phyloP scores from a whole-genome alignment of 1,284 basidiomycete species.

The Ustilago cynodontis region DNA sequence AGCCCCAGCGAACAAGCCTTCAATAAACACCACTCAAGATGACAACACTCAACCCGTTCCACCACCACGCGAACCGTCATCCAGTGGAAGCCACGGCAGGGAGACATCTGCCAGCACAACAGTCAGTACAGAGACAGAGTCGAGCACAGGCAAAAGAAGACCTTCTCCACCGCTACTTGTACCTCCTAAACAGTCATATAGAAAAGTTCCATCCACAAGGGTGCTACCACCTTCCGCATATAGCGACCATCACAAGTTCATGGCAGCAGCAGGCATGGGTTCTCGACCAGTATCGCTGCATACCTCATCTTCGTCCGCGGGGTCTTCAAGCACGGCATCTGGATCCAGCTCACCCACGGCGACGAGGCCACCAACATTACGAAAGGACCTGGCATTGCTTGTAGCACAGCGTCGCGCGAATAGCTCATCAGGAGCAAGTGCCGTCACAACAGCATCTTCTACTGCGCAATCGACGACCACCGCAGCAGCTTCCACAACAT shows the following conservation, averaged over 20 bases:
- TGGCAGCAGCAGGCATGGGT: conserved; percentile 24
- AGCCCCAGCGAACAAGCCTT: background rate
- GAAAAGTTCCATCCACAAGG: conserved; percentile 29
- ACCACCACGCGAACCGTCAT: conserved; percentile 16
- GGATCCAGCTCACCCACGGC: background rate
- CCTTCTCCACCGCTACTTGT: conserved; percentile 45
- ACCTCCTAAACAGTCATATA: conserved; percentile 39
- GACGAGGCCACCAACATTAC: conserved; percentile 2
- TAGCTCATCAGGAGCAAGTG: conserved; percentile 26
- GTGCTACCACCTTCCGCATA: conserved; percentile 40
- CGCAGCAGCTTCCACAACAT: conserved; percentile 13
- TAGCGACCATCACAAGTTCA: conserved; percentile 49
- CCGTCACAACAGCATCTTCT: conserved; percentile 16
- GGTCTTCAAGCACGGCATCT: background rate
- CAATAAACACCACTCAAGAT: background rate
- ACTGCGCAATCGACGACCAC: conserved; percentile 3
- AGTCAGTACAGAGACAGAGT: conserved; percentile 8
- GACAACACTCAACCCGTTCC: conserved; percentile 9
- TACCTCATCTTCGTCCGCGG: background rate
- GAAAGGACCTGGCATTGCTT: conserved; percentile 29
- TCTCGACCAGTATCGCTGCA: background rate
- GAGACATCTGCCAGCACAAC: conserved; percentile 13
- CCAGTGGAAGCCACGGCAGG: conserved; percentile 17
- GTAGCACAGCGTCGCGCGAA: conserved; percentile 25
- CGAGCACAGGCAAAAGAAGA: conserved; percentile 22